Base-by-base conservation (phyloP, 441 rosid species). In the Adansonia grandidieri region DNA sequence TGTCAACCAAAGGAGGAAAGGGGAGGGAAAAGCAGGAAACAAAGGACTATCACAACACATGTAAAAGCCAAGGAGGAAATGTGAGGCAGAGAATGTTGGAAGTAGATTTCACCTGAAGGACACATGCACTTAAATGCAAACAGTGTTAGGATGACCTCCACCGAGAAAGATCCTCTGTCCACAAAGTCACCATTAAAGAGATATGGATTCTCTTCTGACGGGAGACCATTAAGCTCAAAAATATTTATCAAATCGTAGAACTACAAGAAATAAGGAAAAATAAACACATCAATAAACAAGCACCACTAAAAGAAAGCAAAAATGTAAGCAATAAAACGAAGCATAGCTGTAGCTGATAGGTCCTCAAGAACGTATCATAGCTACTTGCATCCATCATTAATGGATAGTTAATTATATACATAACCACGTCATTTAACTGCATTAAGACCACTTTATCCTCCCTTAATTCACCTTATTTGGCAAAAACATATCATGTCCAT, bases 161-260 rank as follows among this genome's bases (percentile, higher is more conserved):
- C 62, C n/a, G 98, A 96, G 85, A 94, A 96, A 17, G 98, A 94
- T 79, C 99, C 99, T 81, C 98, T 91, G 82, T 96, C 99, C 80
- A 96, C 99, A 81, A 96, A 94, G 83, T 96, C 99, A 0, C 99
- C 99, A 82, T 96, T 96, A 76, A 96, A 96, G 45, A 96, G 91
- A 82, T 92, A 96, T 2, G 98, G 98, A 78, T 96, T 96, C 86
- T 91, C 98, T 85, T 92, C 98, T 1, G 98, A 94, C 14, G 99
- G 99, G 73, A 96, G 92, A 75, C 99, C 98, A 81, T 93, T 96
- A 48, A 96, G 96, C 88, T 94, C 96, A 74, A 94, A 96, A 62
- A 96, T 96, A 77, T 96, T 96, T 77, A 96, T 72, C 40, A 96
- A 90, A 84, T 94, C 99, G 73, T 94, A 96, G 83, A 93, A 96